phyloP scores from a whole-genome alignment of 345 rosid species.

The Noccaea caerulescens region DNA sequence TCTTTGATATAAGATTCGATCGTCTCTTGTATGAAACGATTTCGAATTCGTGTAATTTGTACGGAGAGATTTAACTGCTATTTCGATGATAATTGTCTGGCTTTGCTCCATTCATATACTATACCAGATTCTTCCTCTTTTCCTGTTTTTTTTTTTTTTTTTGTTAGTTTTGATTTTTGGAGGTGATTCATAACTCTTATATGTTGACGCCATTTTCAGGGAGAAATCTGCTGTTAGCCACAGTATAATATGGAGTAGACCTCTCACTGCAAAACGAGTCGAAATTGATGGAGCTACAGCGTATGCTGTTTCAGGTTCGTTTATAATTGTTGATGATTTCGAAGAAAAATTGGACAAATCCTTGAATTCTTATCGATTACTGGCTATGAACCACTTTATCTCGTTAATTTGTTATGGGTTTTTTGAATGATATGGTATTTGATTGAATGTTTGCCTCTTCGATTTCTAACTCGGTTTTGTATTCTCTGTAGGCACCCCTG shows the following conservation, averaged over 20 bases:
- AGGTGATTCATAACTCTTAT: background rate
- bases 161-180: background rate
- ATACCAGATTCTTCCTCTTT: background rate
- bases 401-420: background rate
- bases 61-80: background rate
- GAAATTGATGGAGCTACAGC: conserved; percentile 78
- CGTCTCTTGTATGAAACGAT: too few species aligned
- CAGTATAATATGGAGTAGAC: conserved; percentile 79
- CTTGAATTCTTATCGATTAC: background rate
- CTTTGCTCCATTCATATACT: conserved; percentile 1
- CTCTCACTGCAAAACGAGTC: conserved; percentile 59
- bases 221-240: conserved; percentile 89
- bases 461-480: conserved; percentile 6
- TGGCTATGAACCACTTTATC: background rate
- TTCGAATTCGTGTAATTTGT: background rate
- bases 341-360: background rate
- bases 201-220: conserved; percentile 41
- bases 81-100: background rate
- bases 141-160: too few species aligned
- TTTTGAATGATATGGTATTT: background rate
- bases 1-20: too few species aligned
- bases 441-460: background rate
- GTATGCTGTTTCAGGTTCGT: conserved; percentile 73
- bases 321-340: background rate
- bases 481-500: conserved; percentile 79